These are phyloP conservation scores for Xylaria sp. DNA, from an alignment of 2,329 filamentous ascomycete genomes.

Conservation along the genomic window DNA sequence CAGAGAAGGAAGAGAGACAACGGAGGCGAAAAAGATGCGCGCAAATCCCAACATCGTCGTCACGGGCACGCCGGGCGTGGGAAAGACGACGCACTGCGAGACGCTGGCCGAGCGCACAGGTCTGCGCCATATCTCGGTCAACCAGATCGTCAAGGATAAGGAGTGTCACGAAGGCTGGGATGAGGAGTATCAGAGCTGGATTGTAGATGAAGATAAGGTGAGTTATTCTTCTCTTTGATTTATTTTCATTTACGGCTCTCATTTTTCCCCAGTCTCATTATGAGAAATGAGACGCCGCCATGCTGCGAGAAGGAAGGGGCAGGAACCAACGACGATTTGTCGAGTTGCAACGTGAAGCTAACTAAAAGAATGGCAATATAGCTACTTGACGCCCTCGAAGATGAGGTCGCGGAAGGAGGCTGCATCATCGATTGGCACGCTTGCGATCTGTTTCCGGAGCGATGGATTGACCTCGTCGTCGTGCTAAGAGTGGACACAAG, in stretches of 20 bases:
- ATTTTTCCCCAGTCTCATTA: too few species aligned
- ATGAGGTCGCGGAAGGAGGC: constrained; percentile 80
- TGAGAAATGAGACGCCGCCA: background rate
- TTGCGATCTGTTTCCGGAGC: constrained; percentile 92
- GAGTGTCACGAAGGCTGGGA: constrained; percentile 89
- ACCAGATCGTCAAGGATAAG: constrained; percentile 89
- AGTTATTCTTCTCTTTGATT: constrained; percentile 34
- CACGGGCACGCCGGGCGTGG: constrained; percentile 94
- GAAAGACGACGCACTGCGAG: constrained; percentile 94
- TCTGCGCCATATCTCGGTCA: constrained; percentile 86
- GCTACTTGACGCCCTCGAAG: constrained; percentile 90
- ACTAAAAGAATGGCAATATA: constrained; percentile 51
- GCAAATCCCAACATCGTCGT: constrained; percentile 87
- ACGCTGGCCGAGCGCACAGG: constrained; percentile 79
- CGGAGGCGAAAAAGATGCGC: constrained; percentile 52
- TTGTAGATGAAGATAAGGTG: constrained; percentile 97
- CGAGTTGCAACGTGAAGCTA: constrained; percentile 29
- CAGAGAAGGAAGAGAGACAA: constrained; percentile 37
- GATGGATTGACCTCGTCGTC: constrained; percentile 94
- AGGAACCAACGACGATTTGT: background rate
- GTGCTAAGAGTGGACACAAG: constrained; percentile 86
- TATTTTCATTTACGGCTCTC: background rate
- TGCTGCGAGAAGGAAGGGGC: background rate
- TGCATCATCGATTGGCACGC: constrained; percentile 98
- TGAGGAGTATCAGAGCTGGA: constrained; percentile 85